Evolutionary conservation across 176 grass and related monocot species (phyloP), one percentile per base, ranked within the genome.

Genomic region (Carex parvula): DNA sequence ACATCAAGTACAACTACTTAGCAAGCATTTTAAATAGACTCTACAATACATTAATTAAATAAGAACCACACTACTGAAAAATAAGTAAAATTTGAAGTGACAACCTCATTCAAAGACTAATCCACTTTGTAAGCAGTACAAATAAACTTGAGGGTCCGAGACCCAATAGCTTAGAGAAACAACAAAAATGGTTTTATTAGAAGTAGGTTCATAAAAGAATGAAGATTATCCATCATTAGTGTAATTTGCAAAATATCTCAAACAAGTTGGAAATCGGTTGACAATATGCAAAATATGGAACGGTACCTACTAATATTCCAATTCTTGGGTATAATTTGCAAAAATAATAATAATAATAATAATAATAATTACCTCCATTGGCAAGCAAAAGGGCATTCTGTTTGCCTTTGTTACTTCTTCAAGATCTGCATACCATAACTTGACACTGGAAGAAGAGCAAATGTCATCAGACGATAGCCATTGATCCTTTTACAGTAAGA

Each of bases 361-460:
- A n/a, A n/a, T n/a, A 71, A 46, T 10, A 44, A 8, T 29, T 87
- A 97, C 92, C 94, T 92, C 87, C 8, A 71, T 67, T 83, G 90
- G 67, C 41, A 93, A 91, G 74, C 82, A 82, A 85, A 98, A 93
- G 16, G 86, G 55, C 62, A 63, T 16, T 82, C 85, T 84, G 61
- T 84, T 86, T 83, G 71, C 37, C 32, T 67, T 72, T 21, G 63
- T 90, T 86, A 80, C 58, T 52, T 73, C 85, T 94, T 94, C 86
- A 54, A 80, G 66, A 93, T 90, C 63, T 81, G 82, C 86, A 42
- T 44, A 84, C 92, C 95, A 98, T 90, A 98, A 90, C 86, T 93
- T 98, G 79, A 93, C 89, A 89, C 95, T 98, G 84, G n/a, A 39
- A 88, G 87, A 81, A 75, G 24, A 75, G 3, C 32, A 70, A n/a